Percentiles rank a stretch among this genome's conserved stretches.
phyloP scores from a whole-genome alignment of 2,329 filamentous ascomycete species.

The Talaromyces sp. region DNA sequence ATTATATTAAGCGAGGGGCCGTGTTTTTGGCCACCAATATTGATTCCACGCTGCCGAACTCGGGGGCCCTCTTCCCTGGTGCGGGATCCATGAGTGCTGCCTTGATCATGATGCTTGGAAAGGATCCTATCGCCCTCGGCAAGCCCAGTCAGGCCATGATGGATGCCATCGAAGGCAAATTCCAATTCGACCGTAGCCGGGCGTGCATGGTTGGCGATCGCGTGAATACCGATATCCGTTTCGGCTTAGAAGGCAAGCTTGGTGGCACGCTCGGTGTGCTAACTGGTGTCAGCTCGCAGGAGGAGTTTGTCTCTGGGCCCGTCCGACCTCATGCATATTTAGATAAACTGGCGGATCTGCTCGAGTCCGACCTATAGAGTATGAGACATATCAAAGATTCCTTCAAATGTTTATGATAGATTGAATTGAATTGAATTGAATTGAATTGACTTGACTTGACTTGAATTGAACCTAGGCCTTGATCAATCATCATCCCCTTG shows the following conservation, averaged over 20 bases:
- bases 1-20: conserved; percentile 80
- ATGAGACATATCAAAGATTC: neutral
- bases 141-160: conserved; percentile 99
- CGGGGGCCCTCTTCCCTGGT: conserved; percentile 83
- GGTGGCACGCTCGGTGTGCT: conserved; percentile 90
- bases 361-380: conserved; percentile 32
- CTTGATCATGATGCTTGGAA: conserved; percentile 69
- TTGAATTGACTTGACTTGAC: too few species aligned
- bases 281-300: conserved; percentile 81
- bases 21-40: conserved; percentile 90
- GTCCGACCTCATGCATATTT: conserved; percentile 82
- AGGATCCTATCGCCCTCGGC: conserved; percentile 76
- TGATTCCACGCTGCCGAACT: conserved; percentile 84
- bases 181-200: conserved; percentile 77
- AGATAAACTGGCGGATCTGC: conserved; percentile 79
- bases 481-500: too few species aligned
- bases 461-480: too few species aligned
- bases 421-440: too few species aligned
- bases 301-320: conserved; percentile 76
- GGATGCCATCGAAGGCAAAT: conserved; percentile 97
- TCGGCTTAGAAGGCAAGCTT: conserved; percentile 86
- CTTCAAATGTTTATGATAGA: conserved; percentile 4
- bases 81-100: conserved; percentile 82
- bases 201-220: conserved; percentile 97
- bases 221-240: conserved; percentile 92